Percentiles rank a stretch among this genome's conserved stretches.
Evolutionary conservation across 768 basidiomycete species (phyloP).

Genomic region (Galerina marginata): DNA sequence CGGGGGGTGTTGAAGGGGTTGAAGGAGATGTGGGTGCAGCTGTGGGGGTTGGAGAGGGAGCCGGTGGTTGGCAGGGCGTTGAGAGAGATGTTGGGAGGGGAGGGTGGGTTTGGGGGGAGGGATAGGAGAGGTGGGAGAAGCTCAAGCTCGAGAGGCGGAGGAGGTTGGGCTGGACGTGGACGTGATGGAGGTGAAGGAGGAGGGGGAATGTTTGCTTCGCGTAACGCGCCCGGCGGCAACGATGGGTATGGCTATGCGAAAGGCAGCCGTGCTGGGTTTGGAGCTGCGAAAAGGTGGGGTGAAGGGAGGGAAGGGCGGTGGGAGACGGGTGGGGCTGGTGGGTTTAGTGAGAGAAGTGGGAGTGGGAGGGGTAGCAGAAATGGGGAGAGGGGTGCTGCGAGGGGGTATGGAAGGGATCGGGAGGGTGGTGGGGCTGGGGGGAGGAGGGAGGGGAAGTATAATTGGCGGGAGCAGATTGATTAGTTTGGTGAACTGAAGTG

Average conservation of each 20-base stretch:
- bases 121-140: not conserved
- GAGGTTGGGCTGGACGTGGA: not conserved
- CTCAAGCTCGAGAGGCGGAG: not conserved
- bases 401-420: no score
- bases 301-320: not conserved
- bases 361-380: not conserved
- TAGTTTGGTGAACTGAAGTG: no score
- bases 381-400: no score
- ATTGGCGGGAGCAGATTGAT: no score
- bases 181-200: not conserved
- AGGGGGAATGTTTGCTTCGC: not conserved
- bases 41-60: constrained; percentile 22
- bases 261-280: constrained; percentile 4
- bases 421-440: no score
- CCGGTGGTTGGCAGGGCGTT: constrained; percentile 16
- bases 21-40: constrained; percentile 23
- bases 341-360: not conserved
- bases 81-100: constrained; percentile 20
- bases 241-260: constrained; percentile 8
- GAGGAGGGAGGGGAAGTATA: no score
- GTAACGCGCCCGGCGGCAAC: not conserved
- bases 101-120: not conserved
- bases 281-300: not conserved
- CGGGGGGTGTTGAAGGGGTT: constrained; percentile 20
- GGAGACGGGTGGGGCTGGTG: constrained; percentile 1